Evolutionary conservation across 345 rosid species (phyloP).

Genomic region (Eucalyptus tenuipes): DNA sequence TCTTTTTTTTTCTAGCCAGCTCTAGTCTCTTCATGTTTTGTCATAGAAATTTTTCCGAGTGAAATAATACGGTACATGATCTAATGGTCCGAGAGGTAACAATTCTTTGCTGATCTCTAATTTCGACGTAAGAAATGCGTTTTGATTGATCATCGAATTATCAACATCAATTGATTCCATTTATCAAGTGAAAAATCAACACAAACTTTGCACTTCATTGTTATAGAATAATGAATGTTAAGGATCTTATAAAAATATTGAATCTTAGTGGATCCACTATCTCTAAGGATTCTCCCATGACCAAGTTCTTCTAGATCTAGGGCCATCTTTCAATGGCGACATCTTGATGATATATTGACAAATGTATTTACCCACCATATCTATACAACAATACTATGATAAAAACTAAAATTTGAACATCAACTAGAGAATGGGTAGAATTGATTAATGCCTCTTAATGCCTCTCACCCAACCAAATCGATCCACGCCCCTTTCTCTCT

Average conservation of each 20-base stretch:
- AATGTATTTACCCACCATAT: rapidly evolving
- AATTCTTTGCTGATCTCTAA: background rate
- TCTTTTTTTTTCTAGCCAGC: background rate
- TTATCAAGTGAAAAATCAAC: rapidly evolving
- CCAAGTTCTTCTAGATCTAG: rapidly evolving
- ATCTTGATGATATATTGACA: background rate
- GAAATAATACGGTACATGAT: background rate
- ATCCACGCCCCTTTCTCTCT: too few species aligned
- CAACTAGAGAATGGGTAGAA: background rate
- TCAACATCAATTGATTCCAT: rapidly evolving
- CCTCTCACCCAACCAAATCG: background rate
- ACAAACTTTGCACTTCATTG: rapidly evolving
- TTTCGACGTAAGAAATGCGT: rapidly evolving
- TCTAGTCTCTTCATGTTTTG: background rate
- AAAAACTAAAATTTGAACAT: background rate
- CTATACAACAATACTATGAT: rapidly evolving
- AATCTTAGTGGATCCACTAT: rapidly evolving
- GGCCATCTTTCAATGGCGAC: rapidly evolving
- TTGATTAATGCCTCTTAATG: rapidly evolving
- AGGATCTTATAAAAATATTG: background rate
- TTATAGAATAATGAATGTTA: background rate
- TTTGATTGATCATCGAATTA: background rate
- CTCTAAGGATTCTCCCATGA: background rate
- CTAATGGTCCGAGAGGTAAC: background rate
- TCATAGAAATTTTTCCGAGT: background rate